Evolutionary conservation across 345 rosid genomes (phyloP).

Genomic region (Cochlearia excelsa): DNA sequence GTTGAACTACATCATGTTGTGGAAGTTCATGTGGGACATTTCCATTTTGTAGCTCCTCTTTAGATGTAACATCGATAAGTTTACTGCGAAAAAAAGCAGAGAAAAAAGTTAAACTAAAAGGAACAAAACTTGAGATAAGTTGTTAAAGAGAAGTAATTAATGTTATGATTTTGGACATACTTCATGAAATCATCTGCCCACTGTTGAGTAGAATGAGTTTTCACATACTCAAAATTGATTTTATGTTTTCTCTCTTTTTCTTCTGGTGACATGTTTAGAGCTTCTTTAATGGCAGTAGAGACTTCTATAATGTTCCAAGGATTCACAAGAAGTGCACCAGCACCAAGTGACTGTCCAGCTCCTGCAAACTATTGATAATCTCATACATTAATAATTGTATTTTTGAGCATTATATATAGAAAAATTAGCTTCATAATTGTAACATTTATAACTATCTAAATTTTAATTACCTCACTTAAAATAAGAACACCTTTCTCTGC

Average conservation of each 20-base stretch:
- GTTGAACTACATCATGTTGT: conserved; percentile 54
- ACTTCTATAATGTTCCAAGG: conserved; percentile 99
- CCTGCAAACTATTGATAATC: conserved; percentile 75
- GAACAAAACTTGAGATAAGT: background rate
- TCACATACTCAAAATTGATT: conserved; percentile 74
- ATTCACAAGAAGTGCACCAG: conserved; percentile 96
- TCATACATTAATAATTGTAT: conserved; percentile 11
- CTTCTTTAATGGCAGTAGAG: conserved; percentile 82
- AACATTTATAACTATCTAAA: background rate
- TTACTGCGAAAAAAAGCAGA: conserved; percentile 48
- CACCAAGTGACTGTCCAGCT: conserved; percentile 98
- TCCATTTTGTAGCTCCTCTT: conserved; percentile 62
- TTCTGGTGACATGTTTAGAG: conserved; percentile 74
- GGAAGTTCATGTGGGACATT: conserved; percentile 74
- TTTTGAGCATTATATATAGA: background rate
- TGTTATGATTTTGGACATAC: conserved; percentile 36
- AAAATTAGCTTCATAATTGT: background rate
- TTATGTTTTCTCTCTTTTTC: conserved; percentile 87
- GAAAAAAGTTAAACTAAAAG: background rate
- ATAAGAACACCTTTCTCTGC: conserved; percentile 96
- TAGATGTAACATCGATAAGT: conserved; percentile 73
- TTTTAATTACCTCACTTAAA: conserved; percentile 82
- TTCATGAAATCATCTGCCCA: conserved; percentile 99
- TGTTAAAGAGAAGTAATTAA: background rate
- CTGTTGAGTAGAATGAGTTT: conserved; percentile 89